phyloP scores from a whole-genome alignment of 1,284 basidiomycete genomes.

The Apiotrichum domesticum region DNA sequence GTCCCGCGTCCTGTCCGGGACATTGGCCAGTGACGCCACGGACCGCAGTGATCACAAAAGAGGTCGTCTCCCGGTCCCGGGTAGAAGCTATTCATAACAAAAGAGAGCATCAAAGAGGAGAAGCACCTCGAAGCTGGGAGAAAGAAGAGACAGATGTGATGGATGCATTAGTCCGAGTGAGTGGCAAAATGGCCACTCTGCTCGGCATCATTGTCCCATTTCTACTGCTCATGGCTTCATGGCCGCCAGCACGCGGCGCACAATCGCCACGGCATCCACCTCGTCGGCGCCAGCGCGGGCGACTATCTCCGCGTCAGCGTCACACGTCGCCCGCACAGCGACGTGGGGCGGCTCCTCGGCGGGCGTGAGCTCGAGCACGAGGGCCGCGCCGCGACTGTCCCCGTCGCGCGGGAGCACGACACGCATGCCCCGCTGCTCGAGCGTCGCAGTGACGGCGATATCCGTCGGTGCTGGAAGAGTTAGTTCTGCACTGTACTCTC shows the following conservation, averaged over 20 bases:
- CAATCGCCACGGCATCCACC: not conserved
- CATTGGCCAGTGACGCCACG: no score
- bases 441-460: constrained; percentile 10
- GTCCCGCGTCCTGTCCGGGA: no score
- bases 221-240: not conserved
- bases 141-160: no score
- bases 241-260: not conserved
- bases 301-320: not conserved
- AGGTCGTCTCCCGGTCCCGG: no score
- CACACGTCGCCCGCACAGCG: not conserved
- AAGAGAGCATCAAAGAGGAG: no score
- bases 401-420: not conserved
- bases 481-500: no score
- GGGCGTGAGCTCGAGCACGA: constrained; percentile 6
- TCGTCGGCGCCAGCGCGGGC: not conserved
- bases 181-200: no score
- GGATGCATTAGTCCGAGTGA: no score
- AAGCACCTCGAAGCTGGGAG: no score
- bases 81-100: no score
- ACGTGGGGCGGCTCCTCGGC: constrained; percentile 2
- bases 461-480: constrained; percentile 4
- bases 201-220: no score
- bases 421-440: constrained; percentile 6
- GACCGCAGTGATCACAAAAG: no score
- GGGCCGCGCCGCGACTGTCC: not conserved